Base-by-base conservation (phyloP, 75 land plant genomes). In the Sequoiadendron giganteum region DNA sequence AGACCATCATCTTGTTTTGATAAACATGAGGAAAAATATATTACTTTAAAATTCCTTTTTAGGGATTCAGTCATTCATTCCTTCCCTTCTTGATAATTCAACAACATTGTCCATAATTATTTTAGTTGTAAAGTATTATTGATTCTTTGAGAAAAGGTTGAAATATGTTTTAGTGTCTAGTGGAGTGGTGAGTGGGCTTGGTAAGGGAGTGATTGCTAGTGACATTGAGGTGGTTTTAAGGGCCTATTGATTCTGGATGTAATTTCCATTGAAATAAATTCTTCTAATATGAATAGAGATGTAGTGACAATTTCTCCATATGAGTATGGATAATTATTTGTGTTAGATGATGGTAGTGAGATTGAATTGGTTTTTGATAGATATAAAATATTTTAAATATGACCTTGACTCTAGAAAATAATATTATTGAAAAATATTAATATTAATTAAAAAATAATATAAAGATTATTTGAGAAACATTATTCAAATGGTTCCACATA, bases 341-440 rank as follows among this genome's bases (percentile, higher is more conserved):
- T 97, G 70, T 91, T 97, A 70, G 97, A 97, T 52, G 99, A 96
- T 86, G 96, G 97, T 49, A 96, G 99, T 10, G 99, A 97, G 97
- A 97, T 97, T 89, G 99, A 97, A 90, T 88, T 97, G 89, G 99
- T 96, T 82, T 97, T 97, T 87, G 97, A 97, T 15, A 96, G 96
- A 61, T 96, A 97, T 89, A 97, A 97, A 86, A 86, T 97, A 40
- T 97, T 97, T 36, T 87, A 96, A 36, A 96, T 85, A 87, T 97
- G 82, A 94, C 92, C 68, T 86, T 97, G 90, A 97, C 97, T 83
- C 90, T 91, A 78, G 96, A 96, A 56, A 94, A 97, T 58, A 94
- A 95, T 52, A 97, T 97, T 2, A 97, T 96, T 70, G 96, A 97
- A 52, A 97, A 97, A 85, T 79, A 65, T 55, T 91, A 97, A 97